Conservation (phyloP, 352 stramenopile species). For the Pelagophyceae sp. region DNA sequence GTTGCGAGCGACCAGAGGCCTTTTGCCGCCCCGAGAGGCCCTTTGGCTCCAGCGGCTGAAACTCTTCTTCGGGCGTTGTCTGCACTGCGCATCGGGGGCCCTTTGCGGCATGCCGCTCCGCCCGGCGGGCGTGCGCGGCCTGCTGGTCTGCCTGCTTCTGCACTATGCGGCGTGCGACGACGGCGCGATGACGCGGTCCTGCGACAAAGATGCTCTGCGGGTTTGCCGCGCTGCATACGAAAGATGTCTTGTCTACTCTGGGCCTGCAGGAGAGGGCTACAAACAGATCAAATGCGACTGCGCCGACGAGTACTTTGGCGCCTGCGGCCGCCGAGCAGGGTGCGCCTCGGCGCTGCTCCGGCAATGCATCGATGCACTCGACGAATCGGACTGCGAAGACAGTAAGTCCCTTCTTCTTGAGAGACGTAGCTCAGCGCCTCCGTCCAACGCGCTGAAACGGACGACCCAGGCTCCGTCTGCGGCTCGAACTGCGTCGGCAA, state of each 20-base stretch:
- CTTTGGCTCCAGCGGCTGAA: no score
- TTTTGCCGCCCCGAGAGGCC: no score
- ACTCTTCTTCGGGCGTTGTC: no score
- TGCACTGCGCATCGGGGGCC: no score
- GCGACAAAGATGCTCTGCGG: background rate
- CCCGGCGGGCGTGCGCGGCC: no score
- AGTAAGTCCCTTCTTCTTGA: no score
- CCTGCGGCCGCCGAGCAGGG: background rate
- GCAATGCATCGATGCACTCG: background rate
- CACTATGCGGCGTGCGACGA: no score
- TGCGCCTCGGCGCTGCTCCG: background rate
- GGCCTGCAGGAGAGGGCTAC: background rate
- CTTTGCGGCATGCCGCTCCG: no score
- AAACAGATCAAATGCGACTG: background rate
- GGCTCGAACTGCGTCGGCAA: background rate
- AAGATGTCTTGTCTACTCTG: background rate
- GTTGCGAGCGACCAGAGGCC: no score
- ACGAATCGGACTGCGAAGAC: background rate
- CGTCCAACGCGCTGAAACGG: no score
- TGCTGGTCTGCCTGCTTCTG: no score
- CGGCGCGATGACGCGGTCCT: background rate
- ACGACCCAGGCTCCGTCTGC: background rate
- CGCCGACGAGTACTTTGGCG: constrained; percentile 11
- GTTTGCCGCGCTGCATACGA: background rate
- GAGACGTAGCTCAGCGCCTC: no score